A percentile compares a stretch with the other conserved stretches of the same genome.
phyloP scores from a whole-genome alignment of 192 early-diverging fungal genomes.

The Geranomyces variabilis region DNA sequence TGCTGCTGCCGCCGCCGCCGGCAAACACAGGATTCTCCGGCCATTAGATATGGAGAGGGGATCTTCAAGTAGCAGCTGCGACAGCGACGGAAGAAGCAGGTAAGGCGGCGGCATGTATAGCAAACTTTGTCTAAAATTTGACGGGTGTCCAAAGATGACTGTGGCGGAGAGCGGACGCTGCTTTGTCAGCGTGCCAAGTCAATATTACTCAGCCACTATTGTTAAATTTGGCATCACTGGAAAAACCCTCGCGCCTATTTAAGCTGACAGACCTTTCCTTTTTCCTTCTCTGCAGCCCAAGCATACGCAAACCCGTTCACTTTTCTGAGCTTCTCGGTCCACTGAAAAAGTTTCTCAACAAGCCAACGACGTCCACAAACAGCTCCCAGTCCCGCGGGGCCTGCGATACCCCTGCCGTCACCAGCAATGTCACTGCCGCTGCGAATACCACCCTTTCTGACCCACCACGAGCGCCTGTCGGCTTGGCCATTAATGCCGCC shows the following conservation, averaged over 20 bases:
- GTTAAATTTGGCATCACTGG: background rate
- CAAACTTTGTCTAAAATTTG: no score
- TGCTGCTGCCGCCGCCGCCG: background rate
- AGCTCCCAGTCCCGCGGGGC: background rate
- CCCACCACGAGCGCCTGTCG: background rate
- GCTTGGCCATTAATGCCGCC: background rate
- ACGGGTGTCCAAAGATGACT: no score
- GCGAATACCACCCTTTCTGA: background rate
- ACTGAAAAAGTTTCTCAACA: background rate
- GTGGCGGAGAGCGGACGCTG: background rate
- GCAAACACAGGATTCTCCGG: background rate
- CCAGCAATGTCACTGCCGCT: background rate
- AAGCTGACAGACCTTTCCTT: background rate
- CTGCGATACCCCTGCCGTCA: background rate
- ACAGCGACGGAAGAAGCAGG: constrained; percentile 4
- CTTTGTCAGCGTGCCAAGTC: background rate
- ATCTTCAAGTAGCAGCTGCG: background rate
- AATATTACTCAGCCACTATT: background rate
- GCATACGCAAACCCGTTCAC: background rate
- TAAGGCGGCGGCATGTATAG: no score
- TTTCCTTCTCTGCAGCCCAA: background rate
- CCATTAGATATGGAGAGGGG: constrained; percentile 1
- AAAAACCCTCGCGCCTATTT: no score
- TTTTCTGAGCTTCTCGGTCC: constrained; percentile 6
- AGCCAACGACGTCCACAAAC: background rate